These are phyloP conservation scores for Paxillus rubicundulus DNA, from an alignment of 768 basidiomycete genomes.

Conservation along the genomic window DNA sequence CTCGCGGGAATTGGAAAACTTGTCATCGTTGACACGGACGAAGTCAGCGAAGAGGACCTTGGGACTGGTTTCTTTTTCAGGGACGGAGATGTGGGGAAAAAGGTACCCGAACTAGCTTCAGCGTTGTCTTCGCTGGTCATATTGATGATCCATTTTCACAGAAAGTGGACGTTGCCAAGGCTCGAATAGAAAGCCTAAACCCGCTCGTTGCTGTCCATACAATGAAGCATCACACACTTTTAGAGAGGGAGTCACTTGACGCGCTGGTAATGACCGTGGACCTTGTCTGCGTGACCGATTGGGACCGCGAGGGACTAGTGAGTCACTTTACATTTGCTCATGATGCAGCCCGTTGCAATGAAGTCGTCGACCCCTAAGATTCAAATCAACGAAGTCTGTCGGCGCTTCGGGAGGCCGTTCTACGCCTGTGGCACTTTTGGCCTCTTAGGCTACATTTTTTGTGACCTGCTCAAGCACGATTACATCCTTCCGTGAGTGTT, in stretches of 20 bases:
- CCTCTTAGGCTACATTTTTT: slow-evolving; percentile 89
- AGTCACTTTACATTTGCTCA: slow-evolving; percentile 29
- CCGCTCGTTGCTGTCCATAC: slow-evolving; percentile 85
- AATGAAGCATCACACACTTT: slow-evolving; percentile 46
- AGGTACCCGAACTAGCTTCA: slow-evolving; percentile 45
- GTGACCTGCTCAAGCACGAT: slow-evolving; percentile 85
- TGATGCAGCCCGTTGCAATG: not conserved
- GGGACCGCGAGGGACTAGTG: slow-evolving; percentile 67
- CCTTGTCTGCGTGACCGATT: slow-evolving; percentile 85
- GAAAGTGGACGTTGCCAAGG: slow-evolving; percentile 83
- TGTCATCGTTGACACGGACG: slow-evolving; percentile 75
- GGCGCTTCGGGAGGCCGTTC: slow-evolving; percentile 71
- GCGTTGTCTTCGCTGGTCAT: slow-evolving; percentile 31
- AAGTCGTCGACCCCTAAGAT: slow-evolving; percentile 46
- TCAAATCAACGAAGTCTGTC: slow-evolving; percentile 75
- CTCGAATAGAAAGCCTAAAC: slow-evolving; percentile 86
- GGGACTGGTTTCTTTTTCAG: slow-evolving; percentile 92
- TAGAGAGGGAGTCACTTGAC: slow-evolving; percentile 54
- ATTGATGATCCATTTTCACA: slow-evolving; percentile 45
- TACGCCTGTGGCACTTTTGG: slow-evolving; percentile 94
- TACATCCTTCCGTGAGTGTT: slow-evolving; percentile 76
- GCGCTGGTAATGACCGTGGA: slow-evolving; percentile 65
- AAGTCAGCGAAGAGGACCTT: slow-evolving; percentile 81
- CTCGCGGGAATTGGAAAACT: slow-evolving; percentile 92
- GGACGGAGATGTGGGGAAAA: slow-evolving; percentile 88